Conservation (phyloP, 2,329 filamentous ascomycete genomes). For the Monascus ruber region DNA sequence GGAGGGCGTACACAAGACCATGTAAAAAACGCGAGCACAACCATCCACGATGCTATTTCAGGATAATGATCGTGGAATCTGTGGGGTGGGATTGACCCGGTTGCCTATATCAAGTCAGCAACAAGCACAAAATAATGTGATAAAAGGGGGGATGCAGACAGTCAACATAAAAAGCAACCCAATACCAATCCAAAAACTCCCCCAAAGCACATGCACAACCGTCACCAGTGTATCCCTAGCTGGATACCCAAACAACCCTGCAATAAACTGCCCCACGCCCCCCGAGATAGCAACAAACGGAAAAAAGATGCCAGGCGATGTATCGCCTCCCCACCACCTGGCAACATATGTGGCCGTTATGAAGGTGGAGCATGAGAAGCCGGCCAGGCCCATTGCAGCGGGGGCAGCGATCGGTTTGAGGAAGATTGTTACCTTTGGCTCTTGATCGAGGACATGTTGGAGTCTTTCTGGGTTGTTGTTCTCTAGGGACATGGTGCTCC, state of each 20-base stretch:
- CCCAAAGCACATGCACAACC: constrained; percentile 13
- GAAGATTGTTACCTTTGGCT: constrained; percentile 13
- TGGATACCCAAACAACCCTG: constrained; percentile 11
- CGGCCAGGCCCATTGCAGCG: constrained; percentile 16
- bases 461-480: neutral
- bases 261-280: constrained; percentile 18
- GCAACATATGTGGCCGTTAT: constrained; percentile 12
- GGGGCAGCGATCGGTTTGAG: constrained; percentile 18
- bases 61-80: constrained; percentile 9
- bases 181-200: constrained; percentile 12
- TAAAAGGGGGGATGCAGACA: neutral
- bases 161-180: constrained; percentile 6
- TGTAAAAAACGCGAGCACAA: constrained; percentile 7
- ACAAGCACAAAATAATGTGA: too few species aligned
- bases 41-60: constrained; percentile 11
- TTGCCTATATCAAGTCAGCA: neutral
- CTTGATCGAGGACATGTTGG: neutral
- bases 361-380: constrained; percentile 17
- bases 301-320: constrained; percentile 15
- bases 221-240: constrained; percentile 12
- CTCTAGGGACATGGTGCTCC: neutral
- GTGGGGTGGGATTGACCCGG: neutral
- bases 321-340: constrained; percentile 10
- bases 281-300: constrained; percentile 16
- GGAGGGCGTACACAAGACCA: constrained; percentile 1